phyloP scores from a whole-genome alignment of 2,329 filamentous ascomycete species.

The Alternaria novae-zelandiae region DNA sequence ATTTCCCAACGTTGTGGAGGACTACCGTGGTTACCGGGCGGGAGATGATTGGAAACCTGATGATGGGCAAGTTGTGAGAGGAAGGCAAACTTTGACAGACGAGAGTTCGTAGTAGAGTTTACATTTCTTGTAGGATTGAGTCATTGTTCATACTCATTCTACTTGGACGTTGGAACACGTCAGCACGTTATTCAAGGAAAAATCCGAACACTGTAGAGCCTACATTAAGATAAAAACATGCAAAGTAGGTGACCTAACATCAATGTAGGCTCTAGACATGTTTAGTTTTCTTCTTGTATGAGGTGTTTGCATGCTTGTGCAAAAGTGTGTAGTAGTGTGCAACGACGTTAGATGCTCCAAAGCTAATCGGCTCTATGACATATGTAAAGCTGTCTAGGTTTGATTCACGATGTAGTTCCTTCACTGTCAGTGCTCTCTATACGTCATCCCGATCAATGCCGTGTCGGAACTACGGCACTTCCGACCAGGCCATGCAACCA shows the following conservation, averaged over 20 bases:
- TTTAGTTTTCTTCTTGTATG: background rate
- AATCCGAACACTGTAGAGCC: no score
- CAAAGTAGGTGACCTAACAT: background rate
- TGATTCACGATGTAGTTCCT: background rate
- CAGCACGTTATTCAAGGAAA: background rate
- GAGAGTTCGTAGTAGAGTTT: background rate
- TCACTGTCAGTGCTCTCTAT: background rate
- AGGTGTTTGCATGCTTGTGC: background rate
- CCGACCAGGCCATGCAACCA: background rate
- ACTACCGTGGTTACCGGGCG: constrained; percentile 76
- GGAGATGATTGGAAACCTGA: constrained; percentile 77
- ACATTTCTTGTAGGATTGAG: background rate
- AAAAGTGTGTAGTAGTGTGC: background rate
- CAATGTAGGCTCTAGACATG: background rate
- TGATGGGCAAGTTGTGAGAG: constrained; percentile 26
- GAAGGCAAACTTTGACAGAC: background rate
- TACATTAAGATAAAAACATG: background rate
- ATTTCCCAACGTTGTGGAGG: constrained; percentile 82
- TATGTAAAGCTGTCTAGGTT: background rate
- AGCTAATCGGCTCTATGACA: background rate
- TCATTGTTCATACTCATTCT: background rate
- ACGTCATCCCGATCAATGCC: background rate
- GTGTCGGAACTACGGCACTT: background rate
- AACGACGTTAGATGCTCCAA: background rate
- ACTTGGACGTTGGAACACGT: background rate